phyloP scores from a whole-genome alignment of 371 early-diverging fungal species.

The Actinomortierella ambigua region DNA sequence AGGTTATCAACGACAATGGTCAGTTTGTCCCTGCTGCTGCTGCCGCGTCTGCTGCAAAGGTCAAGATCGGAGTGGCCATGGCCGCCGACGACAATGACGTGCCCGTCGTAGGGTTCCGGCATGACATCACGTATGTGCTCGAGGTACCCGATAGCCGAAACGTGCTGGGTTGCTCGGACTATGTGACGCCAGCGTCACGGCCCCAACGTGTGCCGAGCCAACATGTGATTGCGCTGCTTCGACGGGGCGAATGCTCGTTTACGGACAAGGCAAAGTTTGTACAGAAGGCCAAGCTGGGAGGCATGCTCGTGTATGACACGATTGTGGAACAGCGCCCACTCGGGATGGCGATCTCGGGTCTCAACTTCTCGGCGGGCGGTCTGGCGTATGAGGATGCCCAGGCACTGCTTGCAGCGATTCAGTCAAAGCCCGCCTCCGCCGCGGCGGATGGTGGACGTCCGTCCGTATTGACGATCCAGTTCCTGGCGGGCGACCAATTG shows the following conservation, averaged over 20 bases:
- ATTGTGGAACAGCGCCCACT: conserved; percentile 25
- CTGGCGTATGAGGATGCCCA: conserved; percentile 30
- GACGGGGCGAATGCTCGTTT: conserved; percentile 66
- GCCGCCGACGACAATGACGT: conserved; percentile 18
- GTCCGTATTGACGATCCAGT: conserved; percentile 23
- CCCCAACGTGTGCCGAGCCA: too few species aligned
- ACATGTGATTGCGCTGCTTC: conserved; percentile 49
- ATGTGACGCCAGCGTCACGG: background rate
- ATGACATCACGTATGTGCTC: conserved; percentile 15
- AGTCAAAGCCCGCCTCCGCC: background rate
- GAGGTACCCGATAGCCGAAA: conserved; percentile 11
- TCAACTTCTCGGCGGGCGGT: conserved; percentile 28
- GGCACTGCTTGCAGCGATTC: conserved; percentile 8
- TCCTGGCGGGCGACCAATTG: conserved; percentile 12
- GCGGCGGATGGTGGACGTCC: background rate
- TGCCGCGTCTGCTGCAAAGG: too few species aligned
- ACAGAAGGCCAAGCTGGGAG: conserved; percentile 47
- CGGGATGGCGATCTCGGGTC: conserved; percentile 25
- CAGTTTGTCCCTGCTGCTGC: too few species aligned
- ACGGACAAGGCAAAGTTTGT: conserved; percentile 56
- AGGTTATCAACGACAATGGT: conserved; percentile 5
- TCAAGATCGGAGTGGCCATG: conserved; percentile 21
- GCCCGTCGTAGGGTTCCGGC: conserved; percentile 9
- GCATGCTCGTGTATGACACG: conserved; percentile 28
- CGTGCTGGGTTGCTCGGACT: conserved; percentile 11